Percentiles rank a stretch among this genome's conserved stretches.
Evolutionary conservation across 2,329 filamentous ascomycete species (phyloP).

Genomic region (Chalaropsis ovoidea): DNA sequence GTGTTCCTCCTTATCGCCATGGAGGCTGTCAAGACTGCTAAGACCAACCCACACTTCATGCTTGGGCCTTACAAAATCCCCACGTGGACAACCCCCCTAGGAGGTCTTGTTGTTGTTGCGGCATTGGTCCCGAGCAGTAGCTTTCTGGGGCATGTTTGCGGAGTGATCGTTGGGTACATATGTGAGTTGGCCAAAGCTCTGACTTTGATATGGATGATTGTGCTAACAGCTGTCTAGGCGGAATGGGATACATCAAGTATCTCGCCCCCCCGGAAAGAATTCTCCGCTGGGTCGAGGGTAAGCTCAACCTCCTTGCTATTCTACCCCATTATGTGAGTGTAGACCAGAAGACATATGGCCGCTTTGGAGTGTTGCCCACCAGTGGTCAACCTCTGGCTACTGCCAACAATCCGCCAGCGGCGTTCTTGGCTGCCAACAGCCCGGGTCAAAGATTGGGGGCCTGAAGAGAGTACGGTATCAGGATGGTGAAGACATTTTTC

Average conservation of each 20-base stretch:
- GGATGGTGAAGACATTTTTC: not conserved
- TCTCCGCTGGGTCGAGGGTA: conserved; percentile 77
- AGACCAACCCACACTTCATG: conserved; percentile 66
- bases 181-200: conserved; percentile 45
- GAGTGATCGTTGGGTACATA: conserved; percentile 72
- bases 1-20: conserved; percentile 77
- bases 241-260: conserved; percentile 78
- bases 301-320: conserved; percentile 71
- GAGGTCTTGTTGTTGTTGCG: conserved; percentile 61
- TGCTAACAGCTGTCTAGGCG: conserved; percentile 43
- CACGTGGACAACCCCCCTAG: conserved; percentile 83
- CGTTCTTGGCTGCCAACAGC: conserved; percentile 44
- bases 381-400: conserved; percentile 34
- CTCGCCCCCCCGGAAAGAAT: conserved; percentile 82
- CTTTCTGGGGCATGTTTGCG: conserved; percentile 76
- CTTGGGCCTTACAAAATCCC: conserved; percentile 59
- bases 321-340: conserved; percentile 88
- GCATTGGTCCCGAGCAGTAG: conserved; percentile 73
- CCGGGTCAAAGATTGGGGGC: conserved; percentile 59
- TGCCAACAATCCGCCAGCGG: conserved; percentile 38
- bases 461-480: conserved; percentile 35
- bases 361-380: conserved; percentile 77
- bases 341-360: conserved; percentile 89
- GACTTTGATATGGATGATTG: not conserved
- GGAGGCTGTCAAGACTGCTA: conserved; percentile 78